These are phyloP conservation scores for Rhamnella rubrinervis DNA, from an alignment of 331 rosid species.

Conservation along the genomic window DNA sequence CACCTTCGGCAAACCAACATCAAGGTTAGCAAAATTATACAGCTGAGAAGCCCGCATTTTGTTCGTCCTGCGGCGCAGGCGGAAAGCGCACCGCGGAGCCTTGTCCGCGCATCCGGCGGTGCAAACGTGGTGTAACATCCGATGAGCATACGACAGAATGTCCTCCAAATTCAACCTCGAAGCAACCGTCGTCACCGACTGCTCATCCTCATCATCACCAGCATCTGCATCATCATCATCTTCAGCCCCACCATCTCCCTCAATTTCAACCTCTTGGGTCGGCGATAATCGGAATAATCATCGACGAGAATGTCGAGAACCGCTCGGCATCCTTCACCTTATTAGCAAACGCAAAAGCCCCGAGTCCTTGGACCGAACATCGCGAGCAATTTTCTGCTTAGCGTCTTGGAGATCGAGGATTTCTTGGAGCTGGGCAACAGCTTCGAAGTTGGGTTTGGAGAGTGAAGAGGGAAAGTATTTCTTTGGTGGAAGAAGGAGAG, in stretches of 20 bases:
- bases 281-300: conserved; percentile 71
- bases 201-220: neutral
- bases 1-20: conserved; percentile 78
- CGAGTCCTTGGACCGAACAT: conserved; percentile 56
- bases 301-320: conserved; percentile 83
- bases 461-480: conserved; percentile 60
- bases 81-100: conserved; percentile 83
- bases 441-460: conserved; percentile 85
- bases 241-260: conserved; percentile 26
- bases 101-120: conserved; percentile 90
- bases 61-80: conserved; percentile 96
- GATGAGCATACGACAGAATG: conserved; percentile 79
- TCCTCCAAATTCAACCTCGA: conserved; percentile 63
- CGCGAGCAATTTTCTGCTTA: conserved; percentile 65
- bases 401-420: conserved; percentile 83
- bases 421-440: conserved; percentile 88
- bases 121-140: conserved; percentile 93
- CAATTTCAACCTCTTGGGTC: conserved; percentile 47
- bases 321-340: conserved; percentile 82
- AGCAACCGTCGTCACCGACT: conserved; percentile 45
- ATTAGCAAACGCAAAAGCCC: conserved; percentile 61
- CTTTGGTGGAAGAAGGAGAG: conserved; percentile 66
- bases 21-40: conserved; percentile 76
- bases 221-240: conserved; percentile 31
- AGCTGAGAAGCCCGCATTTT: conserved; percentile 91